These are phyloP conservation scores for Mycena vulgaris DNA, from an alignment of 768 basidiomycete species.

Conservation along the genomic window DNA sequence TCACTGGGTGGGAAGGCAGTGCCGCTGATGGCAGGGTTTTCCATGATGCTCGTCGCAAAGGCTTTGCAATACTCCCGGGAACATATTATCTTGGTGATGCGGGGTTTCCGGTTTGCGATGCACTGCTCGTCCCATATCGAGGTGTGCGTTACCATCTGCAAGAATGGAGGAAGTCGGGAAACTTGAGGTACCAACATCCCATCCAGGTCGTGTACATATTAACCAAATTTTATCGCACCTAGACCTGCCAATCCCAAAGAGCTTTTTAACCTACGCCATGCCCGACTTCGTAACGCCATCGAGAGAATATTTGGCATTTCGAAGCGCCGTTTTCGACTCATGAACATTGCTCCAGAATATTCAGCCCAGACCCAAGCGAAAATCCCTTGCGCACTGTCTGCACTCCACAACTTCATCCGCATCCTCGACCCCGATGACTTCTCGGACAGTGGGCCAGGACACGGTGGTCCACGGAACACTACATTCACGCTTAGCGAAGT, in stretches of 20 bases:
- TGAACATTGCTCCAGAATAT: too few species aligned
- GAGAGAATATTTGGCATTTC: too few species aligned
- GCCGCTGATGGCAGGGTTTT: constrained; percentile 49
- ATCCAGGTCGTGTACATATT: too few species aligned
- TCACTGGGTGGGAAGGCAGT: constrained; percentile 55
- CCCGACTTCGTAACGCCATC: too few species aligned
- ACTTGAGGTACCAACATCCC: too few species aligned
- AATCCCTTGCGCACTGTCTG: background rate
- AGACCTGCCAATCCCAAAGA: constrained; percentile 30
- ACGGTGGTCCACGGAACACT: background rate
- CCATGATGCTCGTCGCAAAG: constrained; percentile 39
- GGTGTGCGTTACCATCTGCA: constrained; percentile 45
- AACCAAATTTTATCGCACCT: background rate
- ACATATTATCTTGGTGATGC: constrained; percentile 43
- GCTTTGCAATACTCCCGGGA: constrained; percentile 39
- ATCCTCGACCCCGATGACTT: too few species aligned
- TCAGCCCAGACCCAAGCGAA: background rate
- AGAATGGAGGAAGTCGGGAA: constrained; percentile 40
- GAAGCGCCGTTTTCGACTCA: too few species aligned
- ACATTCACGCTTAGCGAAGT: constrained; percentile 4
- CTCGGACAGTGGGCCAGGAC: background rate
- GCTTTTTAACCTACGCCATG: constrained; percentile 41
- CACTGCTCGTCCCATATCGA: constrained; percentile 46
- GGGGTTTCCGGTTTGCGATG: constrained; percentile 43
- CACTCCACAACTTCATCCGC: constrained; percentile 3